Percentiles rank a stretch among this genome's conserved stretches.
phyloP scores from a whole-genome alignment of 2,329 filamentous ascomycete species.

The Fusarium irregulare region DNA sequence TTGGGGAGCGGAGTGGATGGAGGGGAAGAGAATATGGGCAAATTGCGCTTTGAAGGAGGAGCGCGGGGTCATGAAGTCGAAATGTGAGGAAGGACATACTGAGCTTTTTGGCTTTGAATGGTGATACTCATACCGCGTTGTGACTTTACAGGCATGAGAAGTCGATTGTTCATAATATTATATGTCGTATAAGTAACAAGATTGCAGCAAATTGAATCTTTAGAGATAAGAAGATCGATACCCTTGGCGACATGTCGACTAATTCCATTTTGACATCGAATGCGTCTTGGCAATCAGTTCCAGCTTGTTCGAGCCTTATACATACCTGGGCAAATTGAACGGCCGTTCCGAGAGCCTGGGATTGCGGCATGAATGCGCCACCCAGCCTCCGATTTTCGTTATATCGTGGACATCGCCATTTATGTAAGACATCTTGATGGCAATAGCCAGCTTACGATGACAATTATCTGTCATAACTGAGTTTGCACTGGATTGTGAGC shows the following conservation, averaged over 20 bases:
- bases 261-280: neutral
- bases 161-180: neutral
- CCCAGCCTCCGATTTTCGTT: neutral
- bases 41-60: neutral
- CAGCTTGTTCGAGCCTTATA: neutral
- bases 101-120: rapidly evolving
- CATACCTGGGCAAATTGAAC: neutral
- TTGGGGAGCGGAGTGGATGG: too few species aligned
- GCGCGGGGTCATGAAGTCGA: rapidly evolving
- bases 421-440: too few species aligned
- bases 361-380: rapidly evolving
- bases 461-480: neutral
- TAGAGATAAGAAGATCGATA: neutral
- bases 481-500: neutral
- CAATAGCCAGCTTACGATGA: too few species aligned
- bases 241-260: neutral
- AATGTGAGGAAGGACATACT: neutral
- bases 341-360: neutral
- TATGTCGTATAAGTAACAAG: too few species aligned
- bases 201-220: too few species aligned
- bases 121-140: neutral
- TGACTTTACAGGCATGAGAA: too few species aligned
- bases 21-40: neutral
- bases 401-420: too few species aligned
- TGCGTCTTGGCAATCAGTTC: too few species aligned